Conservation (phyloP, 2,329 filamentous ascomycete species). For the Trichoderma lentiforme region DNA sequence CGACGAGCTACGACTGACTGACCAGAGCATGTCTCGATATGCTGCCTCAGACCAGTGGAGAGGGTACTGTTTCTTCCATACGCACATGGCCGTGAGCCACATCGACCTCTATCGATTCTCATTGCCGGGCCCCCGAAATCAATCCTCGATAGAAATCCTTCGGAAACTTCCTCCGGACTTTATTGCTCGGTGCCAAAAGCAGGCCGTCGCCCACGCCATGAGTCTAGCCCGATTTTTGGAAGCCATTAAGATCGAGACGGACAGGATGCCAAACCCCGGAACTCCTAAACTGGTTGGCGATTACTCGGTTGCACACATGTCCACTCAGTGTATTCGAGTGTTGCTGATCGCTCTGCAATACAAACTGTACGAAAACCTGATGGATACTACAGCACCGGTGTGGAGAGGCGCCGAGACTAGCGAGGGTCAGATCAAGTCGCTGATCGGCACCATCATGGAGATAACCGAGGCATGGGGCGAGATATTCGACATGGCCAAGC, state of each 20-base stretch:
- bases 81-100: conserved; percentile 35
- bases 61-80: conserved; percentile 39
- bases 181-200: conserved; percentile 35
- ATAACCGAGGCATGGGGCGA: conserved; percentile 34
- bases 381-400: conserved; percentile 37
- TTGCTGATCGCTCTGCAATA: conserved; percentile 37
- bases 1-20: conserved; percentile 32
- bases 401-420: conserved; percentile 33
- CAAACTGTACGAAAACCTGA: conserved; percentile 34
- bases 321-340: conserved; percentile 31
- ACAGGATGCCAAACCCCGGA: conserved; percentile 25
- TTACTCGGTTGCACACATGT: conserved; percentile 32
- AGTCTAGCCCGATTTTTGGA: conserved; percentile 36
- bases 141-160: conserved; percentile 32
- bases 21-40: conserved; percentile 33
- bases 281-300: conserved; percentile 31
- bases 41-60: conserved; percentile 31
- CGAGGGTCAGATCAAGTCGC: conserved; percentile 31
- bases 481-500: conserved; percentile 28
- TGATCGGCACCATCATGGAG: conserved; percentile 35
- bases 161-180: conserved; percentile 37
- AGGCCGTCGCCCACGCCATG: conserved; percentile 39
- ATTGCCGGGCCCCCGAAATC: conserved; percentile 35
- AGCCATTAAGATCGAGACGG: conserved; percentile 31
- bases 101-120: conserved; percentile 41